Evolutionary conservation across 495 filamentous ascomycete genomes (phyloP).

Genomic region (Tuber melanosporum): DNA sequence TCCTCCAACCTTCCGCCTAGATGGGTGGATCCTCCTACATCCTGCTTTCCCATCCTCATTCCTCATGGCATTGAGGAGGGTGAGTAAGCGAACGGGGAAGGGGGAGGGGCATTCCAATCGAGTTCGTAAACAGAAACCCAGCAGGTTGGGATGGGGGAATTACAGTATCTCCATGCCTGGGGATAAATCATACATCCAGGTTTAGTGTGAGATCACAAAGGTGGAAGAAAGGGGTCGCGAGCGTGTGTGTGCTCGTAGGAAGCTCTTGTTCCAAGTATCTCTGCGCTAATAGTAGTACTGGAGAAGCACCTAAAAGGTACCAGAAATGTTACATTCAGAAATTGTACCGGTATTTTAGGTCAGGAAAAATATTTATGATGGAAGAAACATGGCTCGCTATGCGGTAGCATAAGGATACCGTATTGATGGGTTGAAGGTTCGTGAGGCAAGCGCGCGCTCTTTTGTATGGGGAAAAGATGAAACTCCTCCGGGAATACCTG

Average conservation of each 20-base stretch:
- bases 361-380: neutral
- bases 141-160: neutral
- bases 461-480: slow-evolving; percentile 22
- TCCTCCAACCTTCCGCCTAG: neutral
- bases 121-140: neutral
- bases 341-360: neutral
- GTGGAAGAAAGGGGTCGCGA: neutral
- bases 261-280: neutral
- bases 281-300: neutral
- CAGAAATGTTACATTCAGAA: neutral
- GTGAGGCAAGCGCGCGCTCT: slow-evolving; percentile 30
- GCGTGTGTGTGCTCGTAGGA: neutral
- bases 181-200: neutral
- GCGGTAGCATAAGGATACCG: neutral
- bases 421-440: neutral
- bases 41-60: neutral
- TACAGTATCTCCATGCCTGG: neutral
- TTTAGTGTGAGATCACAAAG: neutral
- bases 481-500: slow-evolving; percentile 28
- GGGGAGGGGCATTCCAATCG: neutral
- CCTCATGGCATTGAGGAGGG: slow-evolving; percentile 3
- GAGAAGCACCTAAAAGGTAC: neutral
- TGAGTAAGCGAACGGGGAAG: neutral
- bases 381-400: neutral
- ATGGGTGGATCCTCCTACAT: neutral